Percentiles rank a stretch among this genome's conserved stretches.
These are phyloP conservation scores for Annulohypoxylon truncatum DNA, from an alignment of 2,329 filamentous ascomycete genomes.

Conservation along the genomic window DNA sequence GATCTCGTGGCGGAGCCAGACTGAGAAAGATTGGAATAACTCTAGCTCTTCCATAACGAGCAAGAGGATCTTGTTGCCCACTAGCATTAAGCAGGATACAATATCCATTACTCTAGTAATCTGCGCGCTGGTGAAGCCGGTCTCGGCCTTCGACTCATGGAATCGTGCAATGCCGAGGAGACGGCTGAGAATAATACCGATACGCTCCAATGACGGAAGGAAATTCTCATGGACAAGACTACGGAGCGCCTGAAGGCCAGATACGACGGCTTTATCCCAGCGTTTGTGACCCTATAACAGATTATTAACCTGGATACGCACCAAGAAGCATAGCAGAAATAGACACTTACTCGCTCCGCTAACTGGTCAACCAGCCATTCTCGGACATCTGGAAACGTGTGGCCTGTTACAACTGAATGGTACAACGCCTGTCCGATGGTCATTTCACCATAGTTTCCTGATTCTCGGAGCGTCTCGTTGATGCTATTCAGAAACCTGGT, in stretches of 20 bases:
- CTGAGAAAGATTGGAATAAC: slow-evolving; percentile 81
- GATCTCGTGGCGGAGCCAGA: slow-evolving; percentile 86
- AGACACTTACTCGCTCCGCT: slow-evolving; percentile 73
- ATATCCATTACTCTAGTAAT: slow-evolving; percentile 76
- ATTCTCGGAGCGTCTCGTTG: slow-evolving; percentile 77
- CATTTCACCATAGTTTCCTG: slow-evolving; percentile 65
- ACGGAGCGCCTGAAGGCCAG: slow-evolving; percentile 81
- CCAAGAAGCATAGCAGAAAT: not conserved
- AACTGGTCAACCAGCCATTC: slow-evolving; percentile 92
- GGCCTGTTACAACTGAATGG: slow-evolving; percentile 85
- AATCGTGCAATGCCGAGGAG: slow-evolving; percentile 87
- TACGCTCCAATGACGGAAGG: slow-evolving; percentile 86
- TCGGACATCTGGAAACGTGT: slow-evolving; percentile 78
- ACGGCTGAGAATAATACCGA: slow-evolving; percentile 82
- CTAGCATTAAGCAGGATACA: slow-evolving; percentile 78
- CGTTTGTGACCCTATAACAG: slow-evolving; percentile 81
- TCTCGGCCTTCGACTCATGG: slow-evolving; percentile 72
- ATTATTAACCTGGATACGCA: slow-evolving; percentile 17
- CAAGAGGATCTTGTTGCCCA: slow-evolving; percentile 78
- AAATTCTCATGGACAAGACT: slow-evolving; percentile 87
- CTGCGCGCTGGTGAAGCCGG: slow-evolving; percentile 73
- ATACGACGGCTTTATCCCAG: slow-evolving; percentile 89
- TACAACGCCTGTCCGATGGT: slow-evolving; percentile 81
- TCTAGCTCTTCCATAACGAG: slow-evolving; percentile 80
- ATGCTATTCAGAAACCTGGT: slow-evolving; percentile 81